Evolutionary conservation across 345 rosid genomes (phyloP).

Genomic region (Citrus mangshanensis): DNA sequence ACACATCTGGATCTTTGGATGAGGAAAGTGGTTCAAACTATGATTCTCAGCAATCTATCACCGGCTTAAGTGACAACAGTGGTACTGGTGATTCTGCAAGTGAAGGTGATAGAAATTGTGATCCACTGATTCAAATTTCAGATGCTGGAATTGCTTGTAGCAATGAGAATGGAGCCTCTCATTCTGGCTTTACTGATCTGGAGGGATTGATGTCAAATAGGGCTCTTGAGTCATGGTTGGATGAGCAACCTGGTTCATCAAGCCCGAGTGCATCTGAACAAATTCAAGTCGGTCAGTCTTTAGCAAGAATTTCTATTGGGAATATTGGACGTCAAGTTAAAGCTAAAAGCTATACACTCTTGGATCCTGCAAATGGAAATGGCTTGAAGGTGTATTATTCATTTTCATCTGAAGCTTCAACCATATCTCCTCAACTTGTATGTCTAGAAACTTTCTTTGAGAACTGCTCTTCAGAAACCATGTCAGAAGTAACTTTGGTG

Average conservation of each 20-base stretch:
- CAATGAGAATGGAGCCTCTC: constrained; percentile 28
- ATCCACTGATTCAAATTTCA: constrained; percentile 78
- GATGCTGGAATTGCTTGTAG: constrained; percentile 33
- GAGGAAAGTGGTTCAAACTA: constrained; percentile 72
- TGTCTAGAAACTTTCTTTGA: constrained; percentile 66
- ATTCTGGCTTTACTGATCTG: constrained; percentile 32
- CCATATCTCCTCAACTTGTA: constrained; percentile 56
- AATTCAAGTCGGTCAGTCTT: constrained; percentile 42
- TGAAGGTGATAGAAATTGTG: constrained; percentile 38
- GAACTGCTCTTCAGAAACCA: constrained; percentile 64
- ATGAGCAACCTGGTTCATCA: constrained; percentile 64
- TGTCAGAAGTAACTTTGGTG: constrained; percentile 50
- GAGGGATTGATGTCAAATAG: constrained; percentile 60
- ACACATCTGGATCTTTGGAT: constrained; percentile 51
- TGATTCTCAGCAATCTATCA: constrained; percentile 52
- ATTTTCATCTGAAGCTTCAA: constrained; percentile 70
- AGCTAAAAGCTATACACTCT: constrained; percentile 63
- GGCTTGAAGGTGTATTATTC: constrained; percentile 84
- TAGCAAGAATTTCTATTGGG: constrained; percentile 75
- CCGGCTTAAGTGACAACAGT: constrained; percentile 41
- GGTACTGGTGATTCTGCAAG: constrained; percentile 42
- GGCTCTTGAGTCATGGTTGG: constrained; percentile 87
- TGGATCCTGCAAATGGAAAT: constrained; percentile 77
- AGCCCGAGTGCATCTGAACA: constrained; percentile 37
- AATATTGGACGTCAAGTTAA: constrained; percentile 63